These are phyloP conservation scores for Sindora glabra DNA, from an alignment of 306 rosid species.

Conservation along the genomic window DNA sequence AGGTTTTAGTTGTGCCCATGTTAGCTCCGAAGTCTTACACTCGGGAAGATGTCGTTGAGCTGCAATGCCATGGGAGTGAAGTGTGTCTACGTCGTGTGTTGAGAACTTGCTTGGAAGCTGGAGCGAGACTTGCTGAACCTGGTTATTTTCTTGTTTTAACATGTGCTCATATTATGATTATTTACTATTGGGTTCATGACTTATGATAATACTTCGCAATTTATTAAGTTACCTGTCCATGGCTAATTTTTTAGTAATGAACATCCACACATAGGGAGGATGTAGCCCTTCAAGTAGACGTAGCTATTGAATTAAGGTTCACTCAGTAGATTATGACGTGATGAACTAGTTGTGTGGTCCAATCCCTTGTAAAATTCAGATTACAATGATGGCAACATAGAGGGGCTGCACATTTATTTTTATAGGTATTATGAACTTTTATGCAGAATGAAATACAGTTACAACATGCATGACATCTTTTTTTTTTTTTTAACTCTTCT, in stretches of 20 bases:
- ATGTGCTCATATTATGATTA: not conserved
- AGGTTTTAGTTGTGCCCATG: conserved; percentile 84
- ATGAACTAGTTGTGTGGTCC: no score
- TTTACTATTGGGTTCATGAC: no score
- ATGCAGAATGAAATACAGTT: not conserved
- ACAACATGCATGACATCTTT: not conserved
- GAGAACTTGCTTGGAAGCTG: conserved; percentile 84
- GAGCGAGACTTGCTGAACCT: conserved; percentile 87
- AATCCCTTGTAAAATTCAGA: not conserved
- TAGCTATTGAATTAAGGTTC: not conserved
- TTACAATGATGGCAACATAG: not conserved
- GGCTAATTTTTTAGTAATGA: no score
- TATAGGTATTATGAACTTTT: not conserved
- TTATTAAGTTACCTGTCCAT: no score
- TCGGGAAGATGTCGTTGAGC: conserved; percentile 90
- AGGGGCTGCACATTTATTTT: not conserved
- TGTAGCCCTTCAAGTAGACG: not conserved
- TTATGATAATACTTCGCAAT: no score
- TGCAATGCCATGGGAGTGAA: conserved; percentile 93
- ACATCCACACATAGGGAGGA: not conserved
- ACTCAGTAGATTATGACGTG: not conserved
- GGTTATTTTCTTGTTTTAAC: conserved; percentile 27
- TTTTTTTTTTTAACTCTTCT: conserved; percentile 11
- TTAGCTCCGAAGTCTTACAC: conserved; percentile 93
- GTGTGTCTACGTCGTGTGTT: conserved; percentile 87